phyloP scores from a whole-genome alignment of 2,329 filamentous ascomycete species.

The Monosporascus sp. region DNA sequence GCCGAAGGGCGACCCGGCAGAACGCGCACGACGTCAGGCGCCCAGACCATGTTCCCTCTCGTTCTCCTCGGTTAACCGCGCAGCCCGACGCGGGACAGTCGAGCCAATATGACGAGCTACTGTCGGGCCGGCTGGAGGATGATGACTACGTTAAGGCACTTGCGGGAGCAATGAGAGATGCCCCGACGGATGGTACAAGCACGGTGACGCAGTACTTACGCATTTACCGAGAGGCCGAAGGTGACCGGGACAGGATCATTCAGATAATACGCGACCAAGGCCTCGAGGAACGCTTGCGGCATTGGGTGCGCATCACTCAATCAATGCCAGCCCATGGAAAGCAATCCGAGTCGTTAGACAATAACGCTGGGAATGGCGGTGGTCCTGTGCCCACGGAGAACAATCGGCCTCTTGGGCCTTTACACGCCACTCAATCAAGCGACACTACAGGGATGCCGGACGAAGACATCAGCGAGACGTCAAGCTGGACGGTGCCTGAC shows the following conservation, averaged over 20 bases:
- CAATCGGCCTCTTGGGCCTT: background rate
- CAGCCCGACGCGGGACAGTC: background rate
- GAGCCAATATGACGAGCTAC: background rate
- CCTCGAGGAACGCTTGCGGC: conserved; percentile 51
- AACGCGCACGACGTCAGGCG: conserved; percentile 17
- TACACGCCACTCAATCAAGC: background rate
- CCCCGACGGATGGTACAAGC: conserved; percentile 11
- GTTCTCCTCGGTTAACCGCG: conserved; percentile 1
- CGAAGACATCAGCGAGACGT: background rate
- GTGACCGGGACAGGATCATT: conserved; percentile 54
- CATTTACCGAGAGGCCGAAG: conserved; percentile 55
- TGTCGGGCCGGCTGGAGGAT: background rate
- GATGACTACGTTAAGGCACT: background rate
- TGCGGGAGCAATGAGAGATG: conserved; percentile 2
- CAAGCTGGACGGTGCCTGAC: background rate
- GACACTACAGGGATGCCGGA: background rate
- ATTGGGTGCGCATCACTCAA: conserved; percentile 53
- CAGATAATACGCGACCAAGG: conserved; percentile 58
- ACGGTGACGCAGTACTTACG: conserved; percentile 42
- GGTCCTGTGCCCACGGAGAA: background rate
- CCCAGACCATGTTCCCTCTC: background rate
- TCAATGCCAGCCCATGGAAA: conserved; percentile 17
- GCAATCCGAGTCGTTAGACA: background rate
- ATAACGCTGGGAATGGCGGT: background rate
- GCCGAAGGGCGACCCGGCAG: conserved; percentile 17